Percentiles rank a stretch among this genome's conserved stretches.
These are phyloP conservation scores for Cercophora newfieldiana DNA, from an alignment of 495 filamentous ascomycete species.

Conservation along the genomic window DNA sequence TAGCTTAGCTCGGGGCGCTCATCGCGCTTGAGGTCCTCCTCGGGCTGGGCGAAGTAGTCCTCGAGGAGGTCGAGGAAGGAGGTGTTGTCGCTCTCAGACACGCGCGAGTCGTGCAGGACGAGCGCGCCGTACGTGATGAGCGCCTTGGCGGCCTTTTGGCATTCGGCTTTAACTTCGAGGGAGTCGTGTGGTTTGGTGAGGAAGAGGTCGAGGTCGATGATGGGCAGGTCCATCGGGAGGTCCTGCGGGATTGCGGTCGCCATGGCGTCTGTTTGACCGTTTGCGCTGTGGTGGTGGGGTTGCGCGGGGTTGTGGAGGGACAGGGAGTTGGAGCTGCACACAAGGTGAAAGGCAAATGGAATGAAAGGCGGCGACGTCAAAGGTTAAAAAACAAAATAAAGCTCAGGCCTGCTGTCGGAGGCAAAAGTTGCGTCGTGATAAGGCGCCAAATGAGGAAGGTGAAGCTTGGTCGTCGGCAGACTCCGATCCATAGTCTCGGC, in stretches of 20 bases:
- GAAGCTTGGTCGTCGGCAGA: not conserved
- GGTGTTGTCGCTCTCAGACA: slow-evolving; percentile 48
- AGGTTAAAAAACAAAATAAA: not conserved
- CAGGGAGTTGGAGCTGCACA: not conserved
- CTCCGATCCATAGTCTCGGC: not conserved
- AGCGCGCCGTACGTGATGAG: slow-evolving; percentile 52
- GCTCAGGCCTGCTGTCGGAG: not conserved
- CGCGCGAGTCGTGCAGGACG: slow-evolving; percentile 53
- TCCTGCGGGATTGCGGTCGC: slow-evolving; percentile 18
- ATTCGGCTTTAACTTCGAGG: slow-evolving; percentile 44
- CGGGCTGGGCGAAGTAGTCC: slow-evolving; percentile 55
- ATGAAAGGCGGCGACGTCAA: not conserved
- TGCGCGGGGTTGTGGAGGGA: not conserved
- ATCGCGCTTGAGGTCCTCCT: slow-evolving; percentile 39
- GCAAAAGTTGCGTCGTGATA: slow-evolving; percentile 8
- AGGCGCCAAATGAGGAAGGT: slow-evolving; percentile 15
- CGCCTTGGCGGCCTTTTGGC: slow-evolving; percentile 44
- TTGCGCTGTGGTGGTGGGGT: not conserved
- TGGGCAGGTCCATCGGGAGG: slow-evolving; percentile 51
- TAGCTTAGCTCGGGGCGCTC: slow-evolving; percentile 52
- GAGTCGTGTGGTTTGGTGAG: slow-evolving; percentile 36
- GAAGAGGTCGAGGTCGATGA: slow-evolving; percentile 54
- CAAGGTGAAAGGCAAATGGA: not conserved
- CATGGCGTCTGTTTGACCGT: slow-evolving; percentile 3
- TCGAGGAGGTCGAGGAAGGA: slow-evolving; percentile 54